Percentiles rank a stretch among this genome's conserved stretches.
Conservation (phyloP, 2,329 filamentous ascomycete genomes). For the Ilyonectria destructans region DNA sequence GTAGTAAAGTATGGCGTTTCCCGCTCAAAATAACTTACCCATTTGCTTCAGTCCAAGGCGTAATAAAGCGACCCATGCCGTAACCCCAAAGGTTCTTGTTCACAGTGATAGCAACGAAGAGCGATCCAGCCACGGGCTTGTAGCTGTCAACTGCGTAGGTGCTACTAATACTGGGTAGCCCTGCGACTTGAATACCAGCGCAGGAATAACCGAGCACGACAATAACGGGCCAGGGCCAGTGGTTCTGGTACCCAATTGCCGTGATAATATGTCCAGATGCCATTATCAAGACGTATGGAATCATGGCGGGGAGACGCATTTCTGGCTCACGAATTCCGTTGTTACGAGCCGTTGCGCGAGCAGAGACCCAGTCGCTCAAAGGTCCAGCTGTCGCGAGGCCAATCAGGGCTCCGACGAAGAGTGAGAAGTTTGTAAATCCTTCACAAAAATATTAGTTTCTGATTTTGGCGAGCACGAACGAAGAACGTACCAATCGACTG, state of each 20-base stretch:
- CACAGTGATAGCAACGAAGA: slow-evolving; percentile 35
- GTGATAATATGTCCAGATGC: slow-evolving; percentile 63
- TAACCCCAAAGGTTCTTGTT: slow-evolving; percentile 37
- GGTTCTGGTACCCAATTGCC: slow-evolving; percentile 62
- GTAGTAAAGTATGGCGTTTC: no score
- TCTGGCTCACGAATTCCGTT: slow-evolving; percentile 65
- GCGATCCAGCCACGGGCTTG: slow-evolving; percentile 72
- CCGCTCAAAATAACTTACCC: slow-evolving; percentile 10
- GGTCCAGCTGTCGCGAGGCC: slow-evolving; percentile 61
- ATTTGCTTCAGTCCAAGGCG: slow-evolving; percentile 24
- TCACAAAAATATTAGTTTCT: neutral
- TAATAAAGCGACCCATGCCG: slow-evolving; percentile 32
- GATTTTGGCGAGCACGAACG: neutral
- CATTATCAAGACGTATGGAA: slow-evolving; percentile 62
- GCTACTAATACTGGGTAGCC: slow-evolving; percentile 71
- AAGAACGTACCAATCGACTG: slow-evolving; percentile 19
- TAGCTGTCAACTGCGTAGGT: slow-evolving; percentile 77
- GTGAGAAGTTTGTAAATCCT: slow-evolving; percentile 66
- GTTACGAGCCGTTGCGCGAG: slow-evolving; percentile 58
- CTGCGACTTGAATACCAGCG: slow-evolving; percentile 56
- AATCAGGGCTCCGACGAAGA: slow-evolving; percentile 59
- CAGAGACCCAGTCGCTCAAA: slow-evolving; percentile 62
- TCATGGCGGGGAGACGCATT: slow-evolving; percentile 63
- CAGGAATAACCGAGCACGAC: slow-evolving; percentile 64
- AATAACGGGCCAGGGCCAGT: slow-evolving; percentile 66